Evolutionary conservation across 2,329 filamentous ascomycete species (phyloP).

Genomic region (Cladophialophora immunda): DNA sequence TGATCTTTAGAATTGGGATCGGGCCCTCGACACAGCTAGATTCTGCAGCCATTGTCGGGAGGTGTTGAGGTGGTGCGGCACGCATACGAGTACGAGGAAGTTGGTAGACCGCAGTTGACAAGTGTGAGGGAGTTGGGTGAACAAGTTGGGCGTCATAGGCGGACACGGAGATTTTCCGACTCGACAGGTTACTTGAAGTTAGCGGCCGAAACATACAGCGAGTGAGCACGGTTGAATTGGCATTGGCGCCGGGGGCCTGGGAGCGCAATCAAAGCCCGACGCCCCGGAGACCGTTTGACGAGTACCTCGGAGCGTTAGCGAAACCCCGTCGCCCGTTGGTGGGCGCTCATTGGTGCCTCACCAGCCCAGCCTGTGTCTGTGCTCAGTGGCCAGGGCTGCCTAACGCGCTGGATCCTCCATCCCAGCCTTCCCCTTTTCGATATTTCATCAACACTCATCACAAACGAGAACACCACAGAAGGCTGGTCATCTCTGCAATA

Average conservation of each 20-base stretch:
- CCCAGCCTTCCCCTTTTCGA: constrained; percentile 10
- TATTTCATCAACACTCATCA: constrained; percentile 5
- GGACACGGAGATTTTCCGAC: neutral
- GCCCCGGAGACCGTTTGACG: neutral
- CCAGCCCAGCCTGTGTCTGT: no score
- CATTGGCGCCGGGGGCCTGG: neutral
- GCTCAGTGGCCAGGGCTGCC: no score
- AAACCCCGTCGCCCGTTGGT: neutral
- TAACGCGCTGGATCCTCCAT: neutral
- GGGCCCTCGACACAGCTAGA: neutral
- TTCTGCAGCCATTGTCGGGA: neutral
- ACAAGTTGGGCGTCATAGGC: no score
- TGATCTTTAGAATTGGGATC: neutral
- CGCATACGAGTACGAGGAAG: no score
- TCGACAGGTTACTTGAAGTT: neutral
- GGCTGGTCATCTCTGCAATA: neutral
- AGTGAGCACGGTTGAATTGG: neutral
- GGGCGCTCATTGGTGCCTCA: neutral
- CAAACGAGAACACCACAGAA: constrained; percentile 9
- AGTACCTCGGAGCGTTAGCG: no score
- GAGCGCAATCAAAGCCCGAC: neutral
- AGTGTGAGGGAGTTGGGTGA: no score
- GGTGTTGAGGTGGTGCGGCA: neutral
- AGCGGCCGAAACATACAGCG: neutral
- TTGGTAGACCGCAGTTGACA: no score